A percentile compares a stretch with the other conserved stretches of the same genome.
These are phyloP conservation scores for Russula lepida DNA, from an alignment of 768 basidiomycete genomes.

Conservation along the genomic window DNA sequence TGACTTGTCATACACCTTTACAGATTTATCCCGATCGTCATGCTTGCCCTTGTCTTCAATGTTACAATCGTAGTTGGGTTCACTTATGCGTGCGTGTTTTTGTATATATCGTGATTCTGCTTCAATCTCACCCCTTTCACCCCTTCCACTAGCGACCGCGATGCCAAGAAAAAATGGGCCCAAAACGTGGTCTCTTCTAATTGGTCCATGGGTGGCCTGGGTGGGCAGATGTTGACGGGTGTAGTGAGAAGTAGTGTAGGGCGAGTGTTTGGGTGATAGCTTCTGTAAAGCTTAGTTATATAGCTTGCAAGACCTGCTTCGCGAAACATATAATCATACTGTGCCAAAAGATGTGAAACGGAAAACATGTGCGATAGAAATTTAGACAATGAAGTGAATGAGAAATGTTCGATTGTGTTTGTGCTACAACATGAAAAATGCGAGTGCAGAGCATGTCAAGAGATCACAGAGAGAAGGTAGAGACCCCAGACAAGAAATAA, in stretches of 20 bases:
- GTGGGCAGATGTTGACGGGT: constrained; percentile 75
- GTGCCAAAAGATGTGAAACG: not conserved
- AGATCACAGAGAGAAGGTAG: constrained; percentile 5
- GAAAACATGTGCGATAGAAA: not conserved
- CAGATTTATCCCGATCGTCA: constrained; percentile 92
- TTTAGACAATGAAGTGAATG: not conserved
- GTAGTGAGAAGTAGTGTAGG: constrained; percentile 78
- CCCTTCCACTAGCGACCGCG: constrained; percentile 57
- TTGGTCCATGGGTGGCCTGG: constrained; percentile 73
- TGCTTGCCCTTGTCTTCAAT: constrained; percentile 93
- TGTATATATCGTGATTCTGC: not conserved
- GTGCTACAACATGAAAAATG: constrained; percentile 17
- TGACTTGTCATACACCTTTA: constrained; percentile 9
- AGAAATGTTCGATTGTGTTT: constrained; percentile 7
- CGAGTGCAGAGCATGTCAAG: constrained; percentile 14
- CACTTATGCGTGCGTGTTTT: constrained; percentile 72
- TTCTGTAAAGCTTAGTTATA: not conserved
- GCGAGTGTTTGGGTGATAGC: constrained; percentile 52
- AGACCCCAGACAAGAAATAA: constrained; percentile 4
- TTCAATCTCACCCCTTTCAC: not conserved
- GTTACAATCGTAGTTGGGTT: constrained; percentile 93
- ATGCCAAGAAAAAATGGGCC: constrained; percentile 91
- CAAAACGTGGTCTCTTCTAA: constrained; percentile 57
- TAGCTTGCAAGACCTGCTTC: not conserved
- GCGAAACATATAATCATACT: not conserved